Evolutionary conservation across 2,329 filamentous ascomycete genomes (phyloP).

Genomic region (Pleoardoris graminearum): DNA sequence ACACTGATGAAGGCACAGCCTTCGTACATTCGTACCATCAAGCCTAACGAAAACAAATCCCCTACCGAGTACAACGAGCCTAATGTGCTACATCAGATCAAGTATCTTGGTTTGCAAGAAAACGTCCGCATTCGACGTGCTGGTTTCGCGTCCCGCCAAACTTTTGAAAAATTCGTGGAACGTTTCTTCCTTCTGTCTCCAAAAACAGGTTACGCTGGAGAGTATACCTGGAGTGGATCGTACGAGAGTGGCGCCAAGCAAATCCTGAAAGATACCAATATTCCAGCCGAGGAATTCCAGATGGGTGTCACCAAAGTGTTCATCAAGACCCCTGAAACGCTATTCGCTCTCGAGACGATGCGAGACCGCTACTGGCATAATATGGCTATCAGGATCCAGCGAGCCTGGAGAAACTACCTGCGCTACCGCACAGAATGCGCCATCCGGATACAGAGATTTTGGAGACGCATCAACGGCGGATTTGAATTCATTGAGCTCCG

Average conservation of each 20-base stretch:
- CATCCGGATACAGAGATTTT: constrained; percentile 91
- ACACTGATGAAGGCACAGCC: constrained; percentile 97
- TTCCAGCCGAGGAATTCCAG: constrained; percentile 93
- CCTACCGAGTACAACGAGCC: constrained; percentile 86
- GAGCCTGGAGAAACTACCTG: constrained; percentile 95
- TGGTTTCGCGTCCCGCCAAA: constrained; percentile 95
- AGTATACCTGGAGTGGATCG: constrained; percentile 94
- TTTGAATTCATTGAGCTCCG: constrained; percentile 86
- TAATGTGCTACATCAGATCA: constrained; percentile 97
- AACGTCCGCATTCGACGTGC: constrained; percentile 97
- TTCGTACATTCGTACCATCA: constrained; percentile 98
- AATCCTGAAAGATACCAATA: constrained; percentile 94
- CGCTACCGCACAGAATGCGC: constrained; percentile 91
- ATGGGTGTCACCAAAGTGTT: constrained; percentile 97
- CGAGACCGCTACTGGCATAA: constrained; percentile 98
- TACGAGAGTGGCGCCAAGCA: constrained; percentile 85
- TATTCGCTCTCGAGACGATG: constrained; percentile 97
- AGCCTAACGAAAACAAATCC: constrained; percentile 98
- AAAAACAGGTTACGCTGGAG: constrained; percentile 92
- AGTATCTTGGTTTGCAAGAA: constrained; percentile 98
- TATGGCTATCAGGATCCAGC: constrained; percentile 96
- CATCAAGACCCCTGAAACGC: constrained; percentile 95
- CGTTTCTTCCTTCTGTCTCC: constrained; percentile 94
- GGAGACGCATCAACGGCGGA: constrained; percentile 89
- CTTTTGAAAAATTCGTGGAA: constrained; percentile 97